These are phyloP conservation scores for Rhytidiadelphus loreus DNA, from an alignment of 225 moss, liverwort and hornwort species.

Conservation along the genomic window DNA sequence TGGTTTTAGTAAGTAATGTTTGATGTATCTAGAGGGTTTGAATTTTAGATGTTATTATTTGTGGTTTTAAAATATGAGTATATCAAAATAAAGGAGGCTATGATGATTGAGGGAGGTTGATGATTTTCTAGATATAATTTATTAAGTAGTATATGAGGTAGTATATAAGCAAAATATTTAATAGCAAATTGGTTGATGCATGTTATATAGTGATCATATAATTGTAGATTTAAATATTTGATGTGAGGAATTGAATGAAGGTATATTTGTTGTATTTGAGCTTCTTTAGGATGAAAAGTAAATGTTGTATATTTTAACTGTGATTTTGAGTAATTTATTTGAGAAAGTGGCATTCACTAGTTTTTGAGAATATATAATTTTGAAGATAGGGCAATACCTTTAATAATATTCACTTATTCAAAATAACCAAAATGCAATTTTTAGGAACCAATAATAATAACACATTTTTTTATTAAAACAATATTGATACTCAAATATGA, in stretches of 20 bases:
- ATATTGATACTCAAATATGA: too few species aligned
- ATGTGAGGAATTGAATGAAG: not conserved
- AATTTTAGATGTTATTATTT: not conserved
- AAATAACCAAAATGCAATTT: too few species aligned
- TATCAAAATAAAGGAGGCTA: rapidly evolving
- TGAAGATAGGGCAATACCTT: too few species aligned
- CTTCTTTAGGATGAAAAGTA: not conserved
- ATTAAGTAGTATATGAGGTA: not conserved
- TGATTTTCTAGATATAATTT: not conserved
- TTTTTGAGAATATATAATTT: too few species aligned
- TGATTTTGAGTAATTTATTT: not conserved
- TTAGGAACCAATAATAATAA: too few species aligned
- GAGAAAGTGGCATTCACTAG: too few species aligned
- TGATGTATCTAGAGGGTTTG: not conserved
- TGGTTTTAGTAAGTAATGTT: not conserved
- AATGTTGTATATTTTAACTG: not conserved
- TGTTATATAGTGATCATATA: not conserved
- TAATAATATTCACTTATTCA: too few species aligned
- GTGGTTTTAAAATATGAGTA: not conserved
- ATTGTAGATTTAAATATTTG: not conserved
- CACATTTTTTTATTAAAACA: too few species aligned
- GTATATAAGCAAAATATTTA: not conserved
- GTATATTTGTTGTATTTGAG: not conserved
- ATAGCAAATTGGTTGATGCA: not conserved
- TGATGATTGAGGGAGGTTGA: not conserved